Evolutionary conservation across 2,329 filamentous ascomycete species (phyloP).

Genomic region (Verticillium longisporum): DNA sequence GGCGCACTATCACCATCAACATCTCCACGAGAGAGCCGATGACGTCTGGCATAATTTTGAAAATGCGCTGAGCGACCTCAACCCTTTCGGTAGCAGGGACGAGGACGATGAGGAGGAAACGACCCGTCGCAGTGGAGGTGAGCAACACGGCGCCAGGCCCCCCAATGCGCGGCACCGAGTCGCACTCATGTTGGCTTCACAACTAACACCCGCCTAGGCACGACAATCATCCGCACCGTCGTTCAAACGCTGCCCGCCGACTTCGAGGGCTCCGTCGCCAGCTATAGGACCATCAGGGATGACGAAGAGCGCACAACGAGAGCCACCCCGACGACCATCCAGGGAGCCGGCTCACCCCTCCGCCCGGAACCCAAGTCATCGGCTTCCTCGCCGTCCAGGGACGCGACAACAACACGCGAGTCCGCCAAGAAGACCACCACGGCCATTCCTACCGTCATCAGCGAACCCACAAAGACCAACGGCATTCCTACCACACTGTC

Average conservation of each 20-base stretch:
- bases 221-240: slow-evolving; percentile 27
- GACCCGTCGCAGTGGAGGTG: background rate
- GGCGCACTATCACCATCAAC: slow-evolving; percentile 8
- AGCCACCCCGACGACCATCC: slow-evolving; percentile 12
- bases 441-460: slow-evolving; percentile 19
- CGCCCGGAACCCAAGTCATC: slow-evolving; percentile 2
- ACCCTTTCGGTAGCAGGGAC: slow-evolving; percentile 3
- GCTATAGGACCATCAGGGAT: slow-evolving; percentile 29
- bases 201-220: background rate
- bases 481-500: slow-evolving; percentile 15
- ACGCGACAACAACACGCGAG: slow-evolving; percentile 1
- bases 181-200: background rate
- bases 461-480: slow-evolving; percentile 12
- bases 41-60: slow-evolving; percentile 8
- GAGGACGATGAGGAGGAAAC: slow-evolving; percentile 4
- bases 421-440: slow-evolving; percentile 8
- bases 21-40: slow-evolving; percentile 8
- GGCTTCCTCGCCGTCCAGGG: background rate
- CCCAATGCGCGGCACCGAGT: background rate
- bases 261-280: slow-evolving; percentile 33
- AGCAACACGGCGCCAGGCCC: background rate
- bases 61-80: slow-evolving; percentile 1
- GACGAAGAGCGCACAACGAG: slow-evolving; percentile 14
- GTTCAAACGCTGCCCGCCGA: slow-evolving; percentile 33
- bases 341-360: slow-evolving; percentile 3